Base-by-base conservation (phyloP, 805 yeast species). In the Allodekkera sacchari region DNA sequence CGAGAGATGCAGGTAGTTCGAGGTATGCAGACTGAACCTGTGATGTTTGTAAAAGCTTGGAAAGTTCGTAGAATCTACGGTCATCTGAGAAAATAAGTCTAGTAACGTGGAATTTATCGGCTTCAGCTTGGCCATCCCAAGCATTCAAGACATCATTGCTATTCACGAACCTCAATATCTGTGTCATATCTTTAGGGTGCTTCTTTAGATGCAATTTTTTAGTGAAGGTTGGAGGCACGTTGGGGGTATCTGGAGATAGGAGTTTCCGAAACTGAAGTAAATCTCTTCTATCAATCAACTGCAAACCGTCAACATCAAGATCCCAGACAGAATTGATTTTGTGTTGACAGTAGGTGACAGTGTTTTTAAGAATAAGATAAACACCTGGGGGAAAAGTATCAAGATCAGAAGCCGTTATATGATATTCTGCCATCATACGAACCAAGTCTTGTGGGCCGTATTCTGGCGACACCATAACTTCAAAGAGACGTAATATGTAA, bases 371-470 rank as follows among this genome's bases (percentile, higher is more conserved):
- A 1, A 94, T 84, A 4, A 81, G 53, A 20, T 68, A 55, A 1
- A 87, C 61, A 0, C 95, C 95, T 3, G 74, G 55, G 0, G 95
- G 95, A 43, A 67, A 81, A 0, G 85, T 69, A 25, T 81, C 83
- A 5, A 85, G 52, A 29, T 68, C 74, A 4, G 57, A 52, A 13
- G 59, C 47, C 1, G 65, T 60, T 13, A 84, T 66, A 4, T 67
- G 69, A 37, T 69, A 67, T 21, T 73, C 77, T 7, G 68, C 68
- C 67, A 84, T 68, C 46, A 78, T 55, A 36, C 69, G 74, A 2
- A 83, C 68, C 17, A 84, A 64, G 36, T 76, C 75, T 8, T 52
- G 59, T 0, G 72, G 58, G 0, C 69, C 63, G 40, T 64, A 72
- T 14, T 64, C 64, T 0, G 74, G 57, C 0, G 84, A 71, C 5